These are phyloP conservation scores for Plasmodium knowlesi DNA, from an alignment of 169 alveolate genomes.

Conservation along the genomic window DNA sequence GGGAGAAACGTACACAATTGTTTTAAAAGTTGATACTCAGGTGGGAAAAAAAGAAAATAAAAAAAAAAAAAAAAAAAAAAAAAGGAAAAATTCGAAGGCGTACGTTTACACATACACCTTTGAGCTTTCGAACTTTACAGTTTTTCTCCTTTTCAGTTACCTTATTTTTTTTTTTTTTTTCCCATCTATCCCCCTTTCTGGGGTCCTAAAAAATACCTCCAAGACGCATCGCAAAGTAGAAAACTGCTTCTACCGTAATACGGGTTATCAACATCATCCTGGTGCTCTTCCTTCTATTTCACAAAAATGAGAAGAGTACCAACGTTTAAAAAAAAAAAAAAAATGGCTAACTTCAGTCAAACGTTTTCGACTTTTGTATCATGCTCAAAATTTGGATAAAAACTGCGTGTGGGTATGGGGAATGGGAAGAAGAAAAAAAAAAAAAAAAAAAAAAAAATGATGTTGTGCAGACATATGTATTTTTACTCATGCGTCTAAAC, in stretches of 20 bases:
- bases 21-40: neutral
- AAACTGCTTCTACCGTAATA: neutral
- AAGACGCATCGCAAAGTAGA: neutral
- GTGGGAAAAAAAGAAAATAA: neutral
- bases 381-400: constrained; percentile 56
- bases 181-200: neutral
- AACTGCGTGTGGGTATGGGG: constrained; percentile 10
- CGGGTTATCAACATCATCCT: neutral
- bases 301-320: neutral
- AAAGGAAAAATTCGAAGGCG: neutral
- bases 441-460: neutral
- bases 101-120: neutral
- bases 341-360: neutral
- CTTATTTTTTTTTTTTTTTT: neutral
- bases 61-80: neutral
- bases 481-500: neutral
- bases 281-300: neutral
- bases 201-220: neutral
- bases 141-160: neutral
- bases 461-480: neutral
- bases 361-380: constrained; percentile 26
- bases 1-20: neutral
- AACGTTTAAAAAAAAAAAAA: constrained; percentile 30
- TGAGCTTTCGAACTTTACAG: too few species aligned
- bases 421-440: neutral